These are phyloP conservation scores for Lactifluus pinguis DNA, from an alignment of 768 basidiomycete genomes.

Conservation along the genomic window DNA sequence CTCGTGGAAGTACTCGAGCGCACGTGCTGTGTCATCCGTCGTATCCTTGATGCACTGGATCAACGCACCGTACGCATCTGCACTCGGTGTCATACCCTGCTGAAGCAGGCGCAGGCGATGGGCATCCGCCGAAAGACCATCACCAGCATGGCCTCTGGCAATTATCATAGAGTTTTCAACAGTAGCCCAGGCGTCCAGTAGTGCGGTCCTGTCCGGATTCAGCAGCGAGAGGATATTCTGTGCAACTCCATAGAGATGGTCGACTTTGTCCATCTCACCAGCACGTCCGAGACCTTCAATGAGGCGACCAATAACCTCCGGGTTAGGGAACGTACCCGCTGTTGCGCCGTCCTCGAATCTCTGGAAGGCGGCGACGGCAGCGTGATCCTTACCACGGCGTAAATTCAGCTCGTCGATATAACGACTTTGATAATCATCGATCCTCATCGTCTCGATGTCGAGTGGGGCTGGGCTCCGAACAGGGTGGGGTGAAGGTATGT, in stretches of 20 bases:
- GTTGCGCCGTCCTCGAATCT: constrained; percentile 40
- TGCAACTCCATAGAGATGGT: constrained; percentile 55
- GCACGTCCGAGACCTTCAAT: constrained; percentile 62
- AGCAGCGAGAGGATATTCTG: constrained; percentile 49
- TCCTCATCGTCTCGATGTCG: constrained; percentile 8
- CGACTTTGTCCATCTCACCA: constrained; percentile 50
- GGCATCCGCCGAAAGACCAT: constrained; percentile 69
- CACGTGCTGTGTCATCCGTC: constrained; percentile 89
- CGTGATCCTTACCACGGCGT: constrained; percentile 19
- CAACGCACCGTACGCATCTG: constrained; percentile 88
- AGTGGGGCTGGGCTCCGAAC: not conserved
- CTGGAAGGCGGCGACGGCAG: constrained; percentile 36
- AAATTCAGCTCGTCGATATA: constrained; percentile 25
- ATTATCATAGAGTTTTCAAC: constrained; percentile 90
- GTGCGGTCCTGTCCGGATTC: constrained; percentile 36
- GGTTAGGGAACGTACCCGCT: constrained; percentile 40
- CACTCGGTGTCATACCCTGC: constrained; percentile 66
- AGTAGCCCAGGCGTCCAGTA: constrained; percentile 55
- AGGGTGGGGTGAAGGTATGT: constrained; percentile 5
- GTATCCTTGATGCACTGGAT: constrained; percentile 86
- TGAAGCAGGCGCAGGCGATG: constrained; percentile 74
- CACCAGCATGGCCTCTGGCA: constrained; percentile 72
- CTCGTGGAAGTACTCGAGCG: constrained; percentile 77
- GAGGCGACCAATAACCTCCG: constrained; percentile 47
- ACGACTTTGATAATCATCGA: constrained; percentile 25